Evolutionary conservation across 495 filamentous ascomycete species (phyloP), one percentile per base, ranked within the genome.

Genomic region (Penicillium psychrofluorescens): DNA sequence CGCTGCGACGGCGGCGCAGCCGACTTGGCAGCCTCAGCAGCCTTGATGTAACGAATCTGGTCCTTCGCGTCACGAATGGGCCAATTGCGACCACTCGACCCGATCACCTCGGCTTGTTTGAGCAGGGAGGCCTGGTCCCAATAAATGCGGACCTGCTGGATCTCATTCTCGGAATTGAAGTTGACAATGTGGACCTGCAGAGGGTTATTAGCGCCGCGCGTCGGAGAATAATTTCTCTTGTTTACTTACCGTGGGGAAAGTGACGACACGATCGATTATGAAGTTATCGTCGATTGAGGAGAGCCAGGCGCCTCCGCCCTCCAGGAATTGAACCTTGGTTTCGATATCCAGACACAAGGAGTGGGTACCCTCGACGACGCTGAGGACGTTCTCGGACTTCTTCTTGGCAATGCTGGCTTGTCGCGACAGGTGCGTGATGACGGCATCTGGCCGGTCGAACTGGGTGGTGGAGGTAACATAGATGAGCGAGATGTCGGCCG

Each of bases 41-140:
- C 56, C 51, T 66, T 67, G 50, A 97, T 84, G 46, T 95, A 68
- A 50, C 76, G 83, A 35, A 81, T 73, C 64, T 97, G 92, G 16
- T 95, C 89, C 50, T 79, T 84, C 44, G 84, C 86, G 56, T 95
- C 89, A 46, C 83, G 85, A 63, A 98, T 91, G 13, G 92, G 92
- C 92, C 92, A 98, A 58, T 85, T 88, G 55, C 83, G 85, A 36
- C 85, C 87, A 22, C 86, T 82, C 51, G 80, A 78, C 44, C 92
- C 92, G 65, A 98, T 97, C 29, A 95, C 83, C 52, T 95, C 90
- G 41, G 96, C 79, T 59, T 91, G 84, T 66, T 92, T 97, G 47
- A 98, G 75, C 8, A 97, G 77, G 41, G 88, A 88, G 22, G 81
- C 90, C 65, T 97, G 94, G 60, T 98, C 92, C 92, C 92, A 98